Evolutionary conservation across 2,329 filamentous ascomycete species (phyloP).

Genomic region (Thielaviopsis euricoi): DNA sequence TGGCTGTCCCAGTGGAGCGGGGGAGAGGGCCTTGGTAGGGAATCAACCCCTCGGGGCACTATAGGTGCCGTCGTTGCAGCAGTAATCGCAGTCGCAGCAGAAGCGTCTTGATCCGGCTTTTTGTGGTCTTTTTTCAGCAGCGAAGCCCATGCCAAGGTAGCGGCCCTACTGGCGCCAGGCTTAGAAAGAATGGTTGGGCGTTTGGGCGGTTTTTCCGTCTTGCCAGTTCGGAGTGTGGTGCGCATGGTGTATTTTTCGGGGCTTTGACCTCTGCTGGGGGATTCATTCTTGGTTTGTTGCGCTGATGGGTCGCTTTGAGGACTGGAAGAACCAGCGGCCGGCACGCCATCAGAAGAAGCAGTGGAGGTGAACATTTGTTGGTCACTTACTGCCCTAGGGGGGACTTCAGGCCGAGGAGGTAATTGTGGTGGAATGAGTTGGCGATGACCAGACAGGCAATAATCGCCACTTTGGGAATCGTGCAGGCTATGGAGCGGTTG

Average conservation of each 20-base stretch:
- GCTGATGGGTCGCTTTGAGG: background rate
- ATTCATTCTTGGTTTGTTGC: background rate
- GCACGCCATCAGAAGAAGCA: background rate
- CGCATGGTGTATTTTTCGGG: slow-evolving; percentile 46
- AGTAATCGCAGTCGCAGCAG: slow-evolving; percentile 14
- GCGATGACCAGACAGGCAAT: background rate
- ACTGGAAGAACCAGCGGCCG: background rate
- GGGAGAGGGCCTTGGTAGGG: slow-evolving; percentile 13
- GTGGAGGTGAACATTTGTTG: background rate
- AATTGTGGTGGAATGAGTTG: background rate
- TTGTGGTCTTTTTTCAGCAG: slow-evolving; percentile 18
- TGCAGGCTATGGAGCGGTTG: background rate
- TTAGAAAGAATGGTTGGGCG: slow-evolving; percentile 18
- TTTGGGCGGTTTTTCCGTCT: slow-evolving; percentile 27
- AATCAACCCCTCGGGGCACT: slow-evolving; percentile 16
- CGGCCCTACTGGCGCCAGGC: slow-evolving; percentile 42
- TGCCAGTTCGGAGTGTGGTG: slow-evolving; percentile 39
- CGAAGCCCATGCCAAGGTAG: slow-evolving; percentile 41
- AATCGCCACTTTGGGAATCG: background rate
- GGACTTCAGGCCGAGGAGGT: background rate
- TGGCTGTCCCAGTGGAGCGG: slow-evolving; percentile 37
- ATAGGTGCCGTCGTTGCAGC: slow-evolving; percentile 13
- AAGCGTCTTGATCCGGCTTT: slow-evolving; percentile 15
- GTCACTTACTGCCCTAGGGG: slow-evolving; percentile 13
- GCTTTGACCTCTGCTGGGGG: slow-evolving; percentile 28